These are phyloP conservation scores for Diddensiella santjacobensis DNA, from an alignment of 805 yeast genomes.

Conservation along the genomic window DNA sequence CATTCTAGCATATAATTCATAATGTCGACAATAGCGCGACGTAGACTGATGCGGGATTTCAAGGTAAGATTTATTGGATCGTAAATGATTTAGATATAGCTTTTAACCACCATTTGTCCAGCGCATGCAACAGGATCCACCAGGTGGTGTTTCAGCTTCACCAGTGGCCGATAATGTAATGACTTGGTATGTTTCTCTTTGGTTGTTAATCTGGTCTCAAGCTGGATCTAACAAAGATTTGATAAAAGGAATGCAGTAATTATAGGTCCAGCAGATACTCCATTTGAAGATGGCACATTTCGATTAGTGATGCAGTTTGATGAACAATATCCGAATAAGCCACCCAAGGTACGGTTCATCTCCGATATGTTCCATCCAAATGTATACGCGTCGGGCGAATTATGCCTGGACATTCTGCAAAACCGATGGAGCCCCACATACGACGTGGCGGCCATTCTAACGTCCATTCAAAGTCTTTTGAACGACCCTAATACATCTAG, in stretches of 20 bases:
- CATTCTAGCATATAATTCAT: too few relatives aligned
- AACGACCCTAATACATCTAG: conserved; percentile 96
- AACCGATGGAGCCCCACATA: conserved; percentile 98
- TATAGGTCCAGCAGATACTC: conserved; percentile 96
- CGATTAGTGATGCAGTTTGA: conserved; percentile 81
- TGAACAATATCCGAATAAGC: conserved; percentile 96
- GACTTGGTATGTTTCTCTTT: conserved; percentile 55
- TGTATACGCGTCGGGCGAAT: conserved; percentile 91
- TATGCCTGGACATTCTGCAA: conserved; percentile 92
- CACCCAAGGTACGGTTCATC: conserved; percentile 86
- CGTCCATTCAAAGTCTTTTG: conserved; percentile 79
- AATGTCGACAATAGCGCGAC: conserved; percentile 98
- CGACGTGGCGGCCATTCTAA: conserved; percentile 91
- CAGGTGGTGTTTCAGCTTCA: conserved; percentile 96
- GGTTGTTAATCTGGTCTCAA: not conserved
- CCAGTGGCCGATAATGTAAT: conserved; percentile 96
- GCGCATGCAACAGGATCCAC: conserved; percentile 97
- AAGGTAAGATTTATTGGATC: conserved; percentile 49
- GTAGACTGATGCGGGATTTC: conserved; percentile 98
- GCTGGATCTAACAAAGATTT: not conserved
- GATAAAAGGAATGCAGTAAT: conserved; percentile 79
- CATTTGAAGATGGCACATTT: conserved; percentile 97
- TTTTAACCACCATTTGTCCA: conserved; percentile 28
- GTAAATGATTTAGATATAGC: conserved; percentile 25
- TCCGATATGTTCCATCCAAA: conserved; percentile 98